Evolutionary conservation across 208 protist species (phyloP).

Genomic region (Leishmania tropica): DNA sequence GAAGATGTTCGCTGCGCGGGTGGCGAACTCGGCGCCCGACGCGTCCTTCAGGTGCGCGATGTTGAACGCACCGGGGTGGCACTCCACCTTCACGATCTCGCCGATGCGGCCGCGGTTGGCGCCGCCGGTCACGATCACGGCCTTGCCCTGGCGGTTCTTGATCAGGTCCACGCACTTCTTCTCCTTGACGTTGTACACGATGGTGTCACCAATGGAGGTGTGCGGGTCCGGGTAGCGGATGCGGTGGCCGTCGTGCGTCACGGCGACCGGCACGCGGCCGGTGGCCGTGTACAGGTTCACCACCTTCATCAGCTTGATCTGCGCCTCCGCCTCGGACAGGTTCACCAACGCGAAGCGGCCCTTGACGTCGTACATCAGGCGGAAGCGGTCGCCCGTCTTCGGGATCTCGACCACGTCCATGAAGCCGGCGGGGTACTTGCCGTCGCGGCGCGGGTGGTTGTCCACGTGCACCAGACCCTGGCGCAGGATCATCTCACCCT

Average conservation of each 20-base stretch:
- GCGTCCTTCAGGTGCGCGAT: conserved; percentile 98
- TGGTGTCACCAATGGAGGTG: conserved; percentile 96
- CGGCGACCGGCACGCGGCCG: conserved; percentile 95
- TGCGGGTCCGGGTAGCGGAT: conserved; percentile 99
- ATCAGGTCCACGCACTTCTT: conserved; percentile 94
- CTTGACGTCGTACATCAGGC: conserved; percentile 99
- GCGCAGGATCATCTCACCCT: conserved; percentile 98
- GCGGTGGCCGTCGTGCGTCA: conserved; percentile 99
- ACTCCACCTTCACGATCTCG: conserved; percentile 93
- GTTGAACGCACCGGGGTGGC: conserved; percentile 96
- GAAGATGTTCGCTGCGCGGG: conserved; percentile 98
- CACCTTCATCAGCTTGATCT: conserved; percentile 98
- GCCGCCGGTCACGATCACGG: conserved; percentile 97
- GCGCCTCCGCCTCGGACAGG: conserved; percentile 94
- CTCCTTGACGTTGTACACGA: conserved; percentile 97
- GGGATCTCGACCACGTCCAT: conserved; percentile 98
- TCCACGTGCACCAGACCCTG: conserved; percentile 97
- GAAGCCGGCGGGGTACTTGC: conserved; percentile 98
- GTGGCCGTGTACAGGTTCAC: conserved; percentile 88
- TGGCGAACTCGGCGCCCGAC: conserved; percentile 96
- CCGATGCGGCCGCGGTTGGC: conserved; percentile 99
- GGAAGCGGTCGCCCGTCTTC: conserved; percentile 98
- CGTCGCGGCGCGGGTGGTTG: conserved; percentile 96
- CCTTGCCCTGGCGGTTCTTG: conserved; percentile 92
- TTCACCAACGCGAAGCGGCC: conserved; percentile 98